phyloP scores from a whole-genome alignment of 1,284 basidiomycete species.

The Vanrija humicola region DNA sequence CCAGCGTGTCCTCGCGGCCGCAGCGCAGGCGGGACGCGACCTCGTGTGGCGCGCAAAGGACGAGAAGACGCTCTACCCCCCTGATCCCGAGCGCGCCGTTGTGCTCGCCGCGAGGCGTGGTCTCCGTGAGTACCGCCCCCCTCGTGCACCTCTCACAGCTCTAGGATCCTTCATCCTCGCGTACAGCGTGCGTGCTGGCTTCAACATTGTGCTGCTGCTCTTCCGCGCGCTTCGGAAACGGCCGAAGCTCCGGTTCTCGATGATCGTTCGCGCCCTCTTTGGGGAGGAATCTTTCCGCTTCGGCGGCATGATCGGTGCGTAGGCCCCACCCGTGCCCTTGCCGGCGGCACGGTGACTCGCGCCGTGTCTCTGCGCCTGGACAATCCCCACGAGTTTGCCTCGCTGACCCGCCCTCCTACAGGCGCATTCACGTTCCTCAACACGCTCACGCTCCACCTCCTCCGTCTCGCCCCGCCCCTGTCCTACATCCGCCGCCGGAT shows the following conservation, averaged over 20 bases:
- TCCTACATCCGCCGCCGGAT: slow-evolving; percentile 47
- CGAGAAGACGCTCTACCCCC: slow-evolving; percentile 66
- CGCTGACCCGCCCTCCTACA: slow-evolving; percentile 29
- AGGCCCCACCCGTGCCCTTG: background rate
- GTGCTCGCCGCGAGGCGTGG: slow-evolving; percentile 71
- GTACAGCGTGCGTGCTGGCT: slow-evolving; percentile 70
- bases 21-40: slow-evolving; percentile 31
- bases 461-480: slow-evolving; percentile 70
- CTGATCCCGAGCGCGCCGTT: slow-evolving; percentile 64
- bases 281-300: slow-evolving; percentile 75
- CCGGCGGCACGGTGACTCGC: background rate
- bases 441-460: slow-evolving; percentile 73
- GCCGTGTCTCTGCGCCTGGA: no score
- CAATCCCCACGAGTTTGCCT: no score
- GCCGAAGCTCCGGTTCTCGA: slow-evolving; percentile 53
- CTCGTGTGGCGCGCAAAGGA: slow-evolving; percentile 79
- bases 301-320: slow-evolving; percentile 74
- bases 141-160: background rate
- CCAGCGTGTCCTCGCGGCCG: slow-evolving; percentile 33
- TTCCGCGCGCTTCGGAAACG: slow-evolving; percentile 60
- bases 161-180: slow-evolving; percentile 73
- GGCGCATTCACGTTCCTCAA: slow-evolving; percentile 76
- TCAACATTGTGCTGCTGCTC: slow-evolving; percentile 71
- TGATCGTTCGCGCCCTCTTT: slow-evolving; percentile 72
- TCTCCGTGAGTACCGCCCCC: slow-evolving; percentile 58